Conservation (phyloP, 345 rosid genomes). For the Citrus cavaleriei region DNA sequence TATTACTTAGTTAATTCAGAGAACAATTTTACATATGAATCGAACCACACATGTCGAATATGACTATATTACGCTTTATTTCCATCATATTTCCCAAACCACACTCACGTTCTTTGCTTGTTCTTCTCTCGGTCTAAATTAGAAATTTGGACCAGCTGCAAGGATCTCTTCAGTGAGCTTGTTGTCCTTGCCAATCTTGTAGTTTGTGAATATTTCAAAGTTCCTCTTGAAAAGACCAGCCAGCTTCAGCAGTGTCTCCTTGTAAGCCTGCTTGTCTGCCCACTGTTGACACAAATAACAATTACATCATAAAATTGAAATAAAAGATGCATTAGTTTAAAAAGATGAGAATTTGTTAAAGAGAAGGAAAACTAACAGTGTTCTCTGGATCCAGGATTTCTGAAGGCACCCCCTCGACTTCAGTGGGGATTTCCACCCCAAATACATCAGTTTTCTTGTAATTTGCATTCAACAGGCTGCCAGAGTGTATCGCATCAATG, state of each 20-base stretch:
- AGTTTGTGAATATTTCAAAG: conserved; percentile 65
- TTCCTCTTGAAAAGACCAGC: conserved; percentile 84
- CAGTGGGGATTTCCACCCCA: conserved; percentile 78
- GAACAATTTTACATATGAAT: not conserved
- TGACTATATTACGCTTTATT: not conserved
- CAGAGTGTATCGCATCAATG: conserved; percentile 89
- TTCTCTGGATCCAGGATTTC: conserved; percentile 80
- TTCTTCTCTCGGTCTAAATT: not conserved
- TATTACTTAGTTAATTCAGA: not conserved
- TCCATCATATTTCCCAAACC: not conserved
- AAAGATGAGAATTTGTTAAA: not conserved
- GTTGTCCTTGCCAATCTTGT: conserved; percentile 75
- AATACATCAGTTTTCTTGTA: conserved; percentile 75
- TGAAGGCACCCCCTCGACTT: conserved; percentile 76
- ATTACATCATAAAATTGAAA: not conserved
- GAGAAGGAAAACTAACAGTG: conserved; percentile 44
- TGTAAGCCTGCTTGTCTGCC: conserved; percentile 76
- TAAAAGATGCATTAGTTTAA: not conserved
- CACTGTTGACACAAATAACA: conserved; percentile 45
- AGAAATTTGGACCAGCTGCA: conserved; percentile 82
- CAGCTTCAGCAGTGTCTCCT: conserved; percentile 73
- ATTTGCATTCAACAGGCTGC: conserved; percentile 58
- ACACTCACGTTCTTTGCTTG: not conserved
- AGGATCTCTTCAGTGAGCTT: conserved; percentile 77
- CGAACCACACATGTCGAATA: not conserved